These are phyloP conservation scores for Basipetospora chlamydospora DNA, from an alignment of 2,329 filamentous ascomycete genomes.

Conservation along the genomic window DNA sequence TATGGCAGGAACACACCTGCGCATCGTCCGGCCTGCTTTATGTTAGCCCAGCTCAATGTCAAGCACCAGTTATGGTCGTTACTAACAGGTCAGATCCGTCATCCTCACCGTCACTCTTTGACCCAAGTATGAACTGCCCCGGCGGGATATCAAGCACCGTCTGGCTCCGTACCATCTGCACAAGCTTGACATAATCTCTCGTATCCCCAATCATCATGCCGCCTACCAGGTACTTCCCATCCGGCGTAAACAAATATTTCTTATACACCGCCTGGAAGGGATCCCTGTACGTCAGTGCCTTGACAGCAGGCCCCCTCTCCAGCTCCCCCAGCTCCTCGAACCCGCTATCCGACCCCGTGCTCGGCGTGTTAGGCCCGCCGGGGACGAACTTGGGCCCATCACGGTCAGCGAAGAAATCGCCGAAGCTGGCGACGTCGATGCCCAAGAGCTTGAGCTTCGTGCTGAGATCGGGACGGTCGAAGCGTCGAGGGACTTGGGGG, in stretches of 20 bases:
- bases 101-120: slow-evolving; percentile 59
- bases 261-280: slow-evolving; percentile 84
- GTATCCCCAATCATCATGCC: slow-evolving; percentile 97
- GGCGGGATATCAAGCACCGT: slow-evolving; percentile 67
- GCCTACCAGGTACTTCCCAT: slow-evolving; percentile 82
- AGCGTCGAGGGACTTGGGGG: slow-evolving; percentile 37
- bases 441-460: slow-evolving; percentile 84
- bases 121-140: slow-evolving; percentile 69
- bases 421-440: slow-evolving; percentile 84
- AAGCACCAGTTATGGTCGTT: neutral
- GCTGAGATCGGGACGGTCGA: slow-evolving; percentile 75
- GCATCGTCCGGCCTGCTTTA: slow-evolving; percentile 58
- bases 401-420: slow-evolving; percentile 82
- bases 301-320: slow-evolving; percentile 39
- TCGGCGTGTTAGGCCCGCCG: slow-evolving; percentile 5
- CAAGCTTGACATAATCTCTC: slow-evolving; percentile 76
- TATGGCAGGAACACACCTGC: slow-evolving; percentile 87
- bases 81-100: slow-evolving; percentile 45
- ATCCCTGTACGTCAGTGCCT: slow-evolving; percentile 76
- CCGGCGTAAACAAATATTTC: slow-evolving; percentile 80
- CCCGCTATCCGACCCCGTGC: too few relatives aligned
- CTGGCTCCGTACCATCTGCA: slow-evolving; percentile 73
- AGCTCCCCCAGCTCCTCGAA: too few relatives aligned
- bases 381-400: slow-evolving; percentile 70
- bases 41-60: too few relatives aligned